Base-by-base conservation (phyloP, 139 green algal genomes). In the Eudorina sp. region DNA sequence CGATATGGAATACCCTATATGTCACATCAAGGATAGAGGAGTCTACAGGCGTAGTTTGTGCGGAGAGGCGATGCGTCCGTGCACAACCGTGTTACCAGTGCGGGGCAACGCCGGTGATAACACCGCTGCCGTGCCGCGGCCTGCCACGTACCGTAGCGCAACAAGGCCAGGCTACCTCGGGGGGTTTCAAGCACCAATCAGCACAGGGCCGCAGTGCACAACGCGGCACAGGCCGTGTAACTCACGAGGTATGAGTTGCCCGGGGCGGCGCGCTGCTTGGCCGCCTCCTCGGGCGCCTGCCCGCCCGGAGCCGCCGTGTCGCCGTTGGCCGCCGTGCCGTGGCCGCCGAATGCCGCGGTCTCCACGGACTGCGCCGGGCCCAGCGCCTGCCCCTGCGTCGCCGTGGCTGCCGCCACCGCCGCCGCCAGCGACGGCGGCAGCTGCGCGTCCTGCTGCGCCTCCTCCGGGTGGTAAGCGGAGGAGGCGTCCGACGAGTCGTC, bases 401-500 rank as follows among this genome's bases (percentile, higher is more conserved):
- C 82, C 16, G 55, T 21, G 58, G 62, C 31, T 14, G 81, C 31
- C 0, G 41, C n/a, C 16, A 38, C 69, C 53, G 45, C n/a, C 3
- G 40, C 55, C 27, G 43, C 84, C 14, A 45, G 45, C 53, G 72
- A 27, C 70, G 58, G 53, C 41, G 51, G 70, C 55, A 53, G 70
- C 72, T 58, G 41, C 43, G n/a, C n/a, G n/a, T 40, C 19, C 53
- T 53, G 1, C n/a, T 66, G 48, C 29, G 46, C 53, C 8, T 48
- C 62, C 41, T 55, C 58, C 21, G 58, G 70, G 6, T 85, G 73
- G 55, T 83, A 83, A 21, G 58, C 72, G 55, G 82, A 88, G 34
- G 82, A 88, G 25, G 82, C 82, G 36, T 88, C 82, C 23, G 66
- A 80, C 19, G 82, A 88, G 64, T 40, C 14, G 66, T 88, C 64